These are phyloP conservation scores for Penicillium maclennaniae DNA, from an alignment of 495 filamentous ascomycete genomes.

Conservation along the genomic window DNA sequence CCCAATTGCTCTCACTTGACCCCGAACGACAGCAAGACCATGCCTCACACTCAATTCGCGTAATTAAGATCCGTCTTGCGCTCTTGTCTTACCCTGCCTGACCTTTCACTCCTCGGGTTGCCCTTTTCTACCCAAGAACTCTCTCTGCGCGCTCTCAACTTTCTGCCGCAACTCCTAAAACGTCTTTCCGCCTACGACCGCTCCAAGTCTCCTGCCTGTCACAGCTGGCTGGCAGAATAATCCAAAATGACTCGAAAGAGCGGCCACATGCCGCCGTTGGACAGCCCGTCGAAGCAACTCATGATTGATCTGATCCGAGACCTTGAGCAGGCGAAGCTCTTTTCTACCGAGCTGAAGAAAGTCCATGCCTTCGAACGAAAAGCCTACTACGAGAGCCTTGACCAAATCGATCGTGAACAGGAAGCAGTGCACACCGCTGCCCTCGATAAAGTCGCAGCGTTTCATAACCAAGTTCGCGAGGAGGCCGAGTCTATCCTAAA, in stretches of 20 bases:
- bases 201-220: not conserved
- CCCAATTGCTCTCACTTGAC: not conserved
- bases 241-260: conserved; percentile 23
- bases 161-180: not conserved
- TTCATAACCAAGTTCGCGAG: conserved; percentile 61
- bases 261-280: conserved; percentile 28
- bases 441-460: conserved; percentile 56
- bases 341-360: conserved; percentile 39
- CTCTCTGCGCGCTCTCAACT: not conserved
- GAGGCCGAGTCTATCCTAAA: conserved; percentile 48
- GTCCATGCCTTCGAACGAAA: conserved; percentile 45
- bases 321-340: conserved; percentile 35
- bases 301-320: conserved; percentile 45
- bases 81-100: not conserved
- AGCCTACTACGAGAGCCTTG: conserved; percentile 42
- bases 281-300: conserved; percentile 49
- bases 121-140: not conserved
- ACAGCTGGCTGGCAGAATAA: not conserved
- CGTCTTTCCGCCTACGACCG: not conserved
- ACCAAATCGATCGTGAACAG: conserved; percentile 39
- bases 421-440: conserved; percentile 54
- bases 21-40: not conserved
- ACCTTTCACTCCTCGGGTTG: not conserved
- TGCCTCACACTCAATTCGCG: not conserved
- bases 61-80: not conserved